Percentiles rank a stretch among this genome's conserved stretches.
Conservation (phyloP, 164 flowering plant species). For the Magnolia sinica region DNA sequence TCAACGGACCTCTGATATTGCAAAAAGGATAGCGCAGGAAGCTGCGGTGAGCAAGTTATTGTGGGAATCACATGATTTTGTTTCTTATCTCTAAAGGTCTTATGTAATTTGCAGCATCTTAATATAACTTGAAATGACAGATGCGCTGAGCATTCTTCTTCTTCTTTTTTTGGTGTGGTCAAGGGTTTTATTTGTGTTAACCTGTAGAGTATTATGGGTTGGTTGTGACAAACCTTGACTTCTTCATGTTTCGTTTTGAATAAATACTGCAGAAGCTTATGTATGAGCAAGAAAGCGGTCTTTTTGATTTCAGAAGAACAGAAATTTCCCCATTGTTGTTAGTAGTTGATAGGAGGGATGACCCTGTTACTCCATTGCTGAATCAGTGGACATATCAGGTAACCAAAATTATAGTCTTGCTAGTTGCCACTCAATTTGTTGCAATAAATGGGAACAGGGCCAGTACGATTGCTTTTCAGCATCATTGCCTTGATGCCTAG, state of each 20-base stretch:
- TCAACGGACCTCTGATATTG: slow-evolving; percentile 85
- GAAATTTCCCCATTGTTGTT: slow-evolving; percentile 86
- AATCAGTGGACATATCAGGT: slow-evolving; percentile 99
- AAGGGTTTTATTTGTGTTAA: neutral
- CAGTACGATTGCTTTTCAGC: neutral
- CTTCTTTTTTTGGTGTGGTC: neutral
- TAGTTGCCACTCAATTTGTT: slow-evolving; percentile 2
- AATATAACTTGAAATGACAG: neutral
- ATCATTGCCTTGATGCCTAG: neutral
- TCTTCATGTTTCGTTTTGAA: neutral
- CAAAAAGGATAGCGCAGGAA: slow-evolving; percentile 91
- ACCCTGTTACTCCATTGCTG: slow-evolving; percentile 89
- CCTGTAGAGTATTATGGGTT: neutral
- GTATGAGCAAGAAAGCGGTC: slow-evolving; percentile 96
- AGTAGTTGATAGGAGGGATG: slow-evolving; percentile 86
- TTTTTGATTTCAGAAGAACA: slow-evolving; percentile 90
- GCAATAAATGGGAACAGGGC: neutral
- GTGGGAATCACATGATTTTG: neutral
- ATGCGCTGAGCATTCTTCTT: neutral
- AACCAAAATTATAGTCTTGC: slow-evolving; percentile 5
- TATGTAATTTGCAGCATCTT: neutral
- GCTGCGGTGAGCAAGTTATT: slow-evolving; percentile 50
- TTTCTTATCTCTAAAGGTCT: neutral
- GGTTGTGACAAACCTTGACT: neutral
- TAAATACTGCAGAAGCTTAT: slow-evolving; percentile 65